These are phyloP conservation scores for Apiotrichum montevideense DNA, from an alignment of 1,284 basidiomycete genomes.

Conservation along the genomic window DNA sequence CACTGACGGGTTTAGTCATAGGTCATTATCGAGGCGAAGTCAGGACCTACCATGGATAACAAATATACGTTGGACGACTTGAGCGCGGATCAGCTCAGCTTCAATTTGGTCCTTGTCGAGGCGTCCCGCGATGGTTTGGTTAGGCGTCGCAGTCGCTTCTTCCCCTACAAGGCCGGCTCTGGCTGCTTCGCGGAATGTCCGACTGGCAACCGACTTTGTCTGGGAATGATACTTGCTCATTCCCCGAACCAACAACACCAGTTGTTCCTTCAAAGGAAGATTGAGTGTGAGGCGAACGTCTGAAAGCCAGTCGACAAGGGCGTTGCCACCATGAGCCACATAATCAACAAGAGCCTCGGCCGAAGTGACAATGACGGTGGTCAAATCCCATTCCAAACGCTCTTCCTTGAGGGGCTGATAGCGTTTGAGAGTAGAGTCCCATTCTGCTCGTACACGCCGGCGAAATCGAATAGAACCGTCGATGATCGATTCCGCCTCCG, in stretches of 20 bases:
- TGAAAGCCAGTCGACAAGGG: slow-evolving; percentile 27
- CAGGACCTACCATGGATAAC: slow-evolving; percentile 35
- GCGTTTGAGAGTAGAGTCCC: slow-evolving; percentile 24
- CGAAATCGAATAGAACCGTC: slow-evolving; percentile 39
- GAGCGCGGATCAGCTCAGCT: slow-evolving; percentile 36
- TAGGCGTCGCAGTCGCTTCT: neutral
- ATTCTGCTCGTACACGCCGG: slow-evolving; percentile 34
- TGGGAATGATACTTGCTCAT: slow-evolving; percentile 38
- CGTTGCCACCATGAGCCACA: slow-evolving; percentile 19
- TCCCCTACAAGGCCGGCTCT: slow-evolving; percentile 22
- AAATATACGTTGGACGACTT: slow-evolving; percentile 36
- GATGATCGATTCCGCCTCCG: slow-evolving; percentile 25
- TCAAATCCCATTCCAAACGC: slow-evolving; percentile 46
- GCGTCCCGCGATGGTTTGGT: neutral
- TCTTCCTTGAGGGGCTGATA: slow-evolving; percentile 33
- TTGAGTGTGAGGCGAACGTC: slow-evolving; percentile 28
- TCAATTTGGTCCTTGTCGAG: slow-evolving; percentile 38
- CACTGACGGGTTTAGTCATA: slow-evolving; percentile 21
- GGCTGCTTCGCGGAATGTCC: slow-evolving; percentile 32
- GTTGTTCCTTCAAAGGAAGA: slow-evolving; percentile 22
- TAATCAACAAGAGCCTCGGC: slow-evolving; percentile 41
- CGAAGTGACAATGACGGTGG: slow-evolving; percentile 31
- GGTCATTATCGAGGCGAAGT: too few relatives aligned
- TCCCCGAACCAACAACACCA: slow-evolving; percentile 43
- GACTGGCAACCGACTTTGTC: slow-evolving; percentile 27